Conservation (phyloP, 441 rosid species). For the Gossypium laxum region DNA sequence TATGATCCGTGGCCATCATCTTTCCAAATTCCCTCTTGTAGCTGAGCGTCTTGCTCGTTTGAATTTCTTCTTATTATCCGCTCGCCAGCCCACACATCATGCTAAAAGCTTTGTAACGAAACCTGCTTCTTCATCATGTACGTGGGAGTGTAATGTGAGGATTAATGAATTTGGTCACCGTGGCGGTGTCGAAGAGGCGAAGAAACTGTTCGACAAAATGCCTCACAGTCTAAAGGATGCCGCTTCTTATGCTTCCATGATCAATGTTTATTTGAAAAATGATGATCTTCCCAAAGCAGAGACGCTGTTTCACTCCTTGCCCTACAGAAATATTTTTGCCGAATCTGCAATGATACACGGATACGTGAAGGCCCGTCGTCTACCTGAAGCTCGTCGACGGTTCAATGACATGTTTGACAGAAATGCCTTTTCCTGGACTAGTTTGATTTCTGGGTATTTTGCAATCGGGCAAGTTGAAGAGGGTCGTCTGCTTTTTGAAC, state of each 20-base stretch:
- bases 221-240: constrained; percentile 16
- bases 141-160: constrained; percentile 8
- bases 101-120: not conserved
- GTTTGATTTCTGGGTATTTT: constrained; percentile 34
- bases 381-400: constrained; percentile 20
- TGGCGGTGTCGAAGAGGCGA: constrained; percentile 26
- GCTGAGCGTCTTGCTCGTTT: not conserved
- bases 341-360: constrained; percentile 31
- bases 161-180: constrained; percentile 14
- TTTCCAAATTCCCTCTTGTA: constrained; percentile 1
- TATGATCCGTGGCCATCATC: not conserved
- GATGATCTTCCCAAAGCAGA: constrained; percentile 22
- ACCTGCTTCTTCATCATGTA: not conserved
- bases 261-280: constrained; percentile 25
- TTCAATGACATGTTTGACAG: constrained; percentile 27
- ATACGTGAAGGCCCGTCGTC: constrained; percentile 20
- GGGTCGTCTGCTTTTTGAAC: constrained; percentile 24
- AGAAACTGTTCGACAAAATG: constrained; percentile 32
- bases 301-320: constrained; percentile 20
- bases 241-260: constrained; percentile 31
- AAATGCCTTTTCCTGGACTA: constrained; percentile 32
- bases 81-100: not conserved
- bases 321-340: constrained; percentile 22
- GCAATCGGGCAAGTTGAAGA: constrained; percentile 22
- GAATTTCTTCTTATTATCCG: not conserved